phyloP scores from a whole-genome alignment of 2,329 filamentous ascomycete species.

The Claviceps sp. region DNA sequence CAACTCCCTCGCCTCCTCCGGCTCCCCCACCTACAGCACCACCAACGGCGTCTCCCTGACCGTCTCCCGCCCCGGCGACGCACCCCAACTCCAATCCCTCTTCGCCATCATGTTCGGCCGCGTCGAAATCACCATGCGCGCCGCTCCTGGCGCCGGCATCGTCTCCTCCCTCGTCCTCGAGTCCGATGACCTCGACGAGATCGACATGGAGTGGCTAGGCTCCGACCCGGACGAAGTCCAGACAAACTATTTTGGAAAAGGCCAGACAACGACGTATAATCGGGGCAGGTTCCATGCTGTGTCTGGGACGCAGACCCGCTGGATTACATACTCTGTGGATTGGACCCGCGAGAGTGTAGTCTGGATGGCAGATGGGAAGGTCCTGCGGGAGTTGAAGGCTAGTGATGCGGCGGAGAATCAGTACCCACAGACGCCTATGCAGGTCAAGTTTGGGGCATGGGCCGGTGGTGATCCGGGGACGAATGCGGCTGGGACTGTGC shows the following conservation, averaged over 20 bases:
- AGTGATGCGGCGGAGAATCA: slow-evolving; percentile 56
- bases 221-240: slow-evolving; percentile 67
- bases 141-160: slow-evolving; percentile 79
- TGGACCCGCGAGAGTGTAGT: slow-evolving; percentile 79
- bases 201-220: slow-evolving; percentile 95
- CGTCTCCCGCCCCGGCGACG: slow-evolving; percentile 63
- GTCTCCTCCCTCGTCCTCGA: slow-evolving; percentile 86
- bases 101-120: slow-evolving; percentile 99
- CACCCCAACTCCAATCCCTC: slow-evolving; percentile 73
- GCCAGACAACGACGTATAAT: slow-evolving; percentile 72
- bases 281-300: slow-evolving; percentile 66
- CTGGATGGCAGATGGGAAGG: slow-evolving; percentile 71
- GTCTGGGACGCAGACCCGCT: slow-evolving; percentile 57
- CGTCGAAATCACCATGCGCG: slow-evolving; percentile 73
- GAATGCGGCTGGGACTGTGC: slow-evolving; percentile 70
- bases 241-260: slow-evolving; percentile 95
- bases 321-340: slow-evolving; percentile 80
- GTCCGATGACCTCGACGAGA: slow-evolving; percentile 87
- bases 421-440: slow-evolving; percentile 94
- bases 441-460: slow-evolving; percentile 86
- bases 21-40: slow-evolving; percentile 55
- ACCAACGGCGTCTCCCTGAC: slow-evolving; percentile 69
- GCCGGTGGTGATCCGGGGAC: slow-evolving; percentile 66
- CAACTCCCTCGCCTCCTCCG: slow-evolving; percentile 61
- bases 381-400: slow-evolving; percentile 62